Evolutionary conservation across 192 early-diverging fungal genomes (phyloP), one percentile per base, ranked within the genome.

Genomic region (Gigaspora rosea): DNA sequence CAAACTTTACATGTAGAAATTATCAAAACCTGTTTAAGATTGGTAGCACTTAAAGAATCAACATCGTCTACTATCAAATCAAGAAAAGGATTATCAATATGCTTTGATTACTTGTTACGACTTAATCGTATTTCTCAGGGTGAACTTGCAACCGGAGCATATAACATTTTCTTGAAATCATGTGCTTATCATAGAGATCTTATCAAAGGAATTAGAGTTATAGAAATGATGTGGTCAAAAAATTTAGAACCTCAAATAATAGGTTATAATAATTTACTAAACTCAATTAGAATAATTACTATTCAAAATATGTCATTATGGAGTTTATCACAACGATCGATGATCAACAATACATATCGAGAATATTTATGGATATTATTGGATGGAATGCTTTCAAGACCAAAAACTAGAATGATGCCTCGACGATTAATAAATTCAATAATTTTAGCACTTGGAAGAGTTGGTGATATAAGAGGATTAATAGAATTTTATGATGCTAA

Each of bases 91-190:
- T 58, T 73, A 22, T 56, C 33, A 56, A 73, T 58, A 46, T 73
- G 71, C 41, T 73, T 73, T 36, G 71, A 73, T 73, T 73, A 73
- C 36, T 58, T 73, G 11, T 41, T 73, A 46, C 33, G 71, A 73
- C 13, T 73, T 18, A 15, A 59, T 56, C 15, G 57, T 13, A 36
- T 58, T 36, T 73, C 71, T 4, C 50, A 48, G 20, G 71, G 57
- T 16, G 71, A 73, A 11, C 41, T 59, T 2, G 35, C 71, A 27
- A 32, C 58, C 16, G 71, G 56, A 5, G 56, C 46, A 16, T 73
- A 73, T 59, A 58, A 73, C n/a, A 59, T 13, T 12, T 47, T 73
- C n/a, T 59, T 73, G 9, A 49, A 73, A 22, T 16, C 33, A 22
- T 73, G 52, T 59, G 22, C 8, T 58, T 15, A 36, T n/a, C 18